Conservation (phyloP, 2,329 filamentous ascomycete genomes). For the Helotiales sp. region DNA sequence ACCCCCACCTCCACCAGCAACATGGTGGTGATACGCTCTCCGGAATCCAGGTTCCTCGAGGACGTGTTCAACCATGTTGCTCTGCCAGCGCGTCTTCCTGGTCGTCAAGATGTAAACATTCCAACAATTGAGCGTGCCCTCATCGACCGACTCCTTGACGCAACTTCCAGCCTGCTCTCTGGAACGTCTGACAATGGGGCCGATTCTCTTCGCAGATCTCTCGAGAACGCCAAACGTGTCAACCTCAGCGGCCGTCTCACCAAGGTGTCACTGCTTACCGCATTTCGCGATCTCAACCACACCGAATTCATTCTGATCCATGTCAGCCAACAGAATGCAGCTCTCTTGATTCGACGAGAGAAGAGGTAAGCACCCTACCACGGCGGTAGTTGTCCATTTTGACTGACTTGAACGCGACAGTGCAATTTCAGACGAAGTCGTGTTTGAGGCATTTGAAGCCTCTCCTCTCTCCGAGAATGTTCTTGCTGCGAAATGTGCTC, state of each 20-base stretch:
- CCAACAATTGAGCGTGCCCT: constrained; percentile 18
- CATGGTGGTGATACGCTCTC: background rate
- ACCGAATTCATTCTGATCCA: constrained; percentile 49
- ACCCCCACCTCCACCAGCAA: background rate
- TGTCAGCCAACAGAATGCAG: constrained; percentile 55
- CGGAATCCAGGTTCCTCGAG: constrained; percentile 17
- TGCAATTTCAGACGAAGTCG: constrained; percentile 43
- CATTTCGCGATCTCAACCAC: constrained; percentile 40
- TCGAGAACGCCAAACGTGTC: constrained; percentile 19
- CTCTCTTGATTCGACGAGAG: constrained; percentile 48
- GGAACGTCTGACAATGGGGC: background rate
- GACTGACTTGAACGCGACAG: background rate
- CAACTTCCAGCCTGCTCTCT: constrained; percentile 6
- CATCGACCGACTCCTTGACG: constrained; percentile 18
- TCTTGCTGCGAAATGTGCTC: constrained; percentile 54
- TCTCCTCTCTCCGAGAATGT: constrained; percentile 59
- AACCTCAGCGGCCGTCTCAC: constrained; percentile 30
- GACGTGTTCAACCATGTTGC: constrained; percentile 33
- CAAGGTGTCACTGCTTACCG: constrained; percentile 36
- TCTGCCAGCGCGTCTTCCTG: constrained; percentile 31
- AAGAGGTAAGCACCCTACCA: constrained; percentile 38
- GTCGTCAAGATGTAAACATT: constrained; percentile 25
- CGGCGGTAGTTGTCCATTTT: background rate
- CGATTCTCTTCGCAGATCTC: constrained; percentile 22
- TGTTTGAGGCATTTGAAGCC: constrained; percentile 67